Evolutionary conservation across 257 asterid genomes (phyloP).

Genomic region (Plantago major): DNA sequence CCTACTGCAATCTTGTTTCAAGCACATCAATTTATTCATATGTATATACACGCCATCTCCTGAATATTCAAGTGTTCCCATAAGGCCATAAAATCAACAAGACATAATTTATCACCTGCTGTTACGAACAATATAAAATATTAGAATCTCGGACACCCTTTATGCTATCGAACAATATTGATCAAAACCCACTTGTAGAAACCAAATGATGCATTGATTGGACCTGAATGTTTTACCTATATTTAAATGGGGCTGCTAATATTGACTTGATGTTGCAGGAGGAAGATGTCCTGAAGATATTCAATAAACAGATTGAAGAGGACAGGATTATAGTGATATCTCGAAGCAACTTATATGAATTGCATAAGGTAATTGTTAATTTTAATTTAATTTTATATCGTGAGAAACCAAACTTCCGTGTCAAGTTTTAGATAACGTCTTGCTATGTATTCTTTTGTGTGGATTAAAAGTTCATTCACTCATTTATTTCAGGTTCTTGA

Average conservation of each 20-base stretch:
- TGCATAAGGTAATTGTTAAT: constrained; percentile 61
- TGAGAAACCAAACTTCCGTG: too few relatives aligned
- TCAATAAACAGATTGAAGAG: constrained; percentile 90
- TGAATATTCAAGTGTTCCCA: too few relatives aligned
- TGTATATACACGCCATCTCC: too few relatives aligned
- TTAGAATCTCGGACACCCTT: background rate
- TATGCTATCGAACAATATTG: constrained; percentile 6
- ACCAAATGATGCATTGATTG: constrained; percentile 1
- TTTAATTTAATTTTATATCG: background rate
- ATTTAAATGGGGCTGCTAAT: constrained; percentile 10
- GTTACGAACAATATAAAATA: background rate
- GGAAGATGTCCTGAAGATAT: constrained; percentile 74
- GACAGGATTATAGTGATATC: constrained; percentile 82
- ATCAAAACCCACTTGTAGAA: constrained; percentile 8
- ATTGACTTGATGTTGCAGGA: constrained; percentile 52
- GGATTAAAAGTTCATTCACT: constrained; percentile 9
- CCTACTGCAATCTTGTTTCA: background rate
- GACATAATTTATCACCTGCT: background rate
- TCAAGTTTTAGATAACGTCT: too few relatives aligned
- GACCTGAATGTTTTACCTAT: too few relatives aligned
- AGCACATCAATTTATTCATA: too few relatives aligned
- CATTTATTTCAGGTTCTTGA: constrained; percentile 81
- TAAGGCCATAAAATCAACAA: background rate
- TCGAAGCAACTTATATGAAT: constrained; percentile 80
- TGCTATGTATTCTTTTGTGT: constrained; percentile 3